phyloP scores from a whole-genome alignment of 805 yeast species.

The Starmera quercuum region DNA sequence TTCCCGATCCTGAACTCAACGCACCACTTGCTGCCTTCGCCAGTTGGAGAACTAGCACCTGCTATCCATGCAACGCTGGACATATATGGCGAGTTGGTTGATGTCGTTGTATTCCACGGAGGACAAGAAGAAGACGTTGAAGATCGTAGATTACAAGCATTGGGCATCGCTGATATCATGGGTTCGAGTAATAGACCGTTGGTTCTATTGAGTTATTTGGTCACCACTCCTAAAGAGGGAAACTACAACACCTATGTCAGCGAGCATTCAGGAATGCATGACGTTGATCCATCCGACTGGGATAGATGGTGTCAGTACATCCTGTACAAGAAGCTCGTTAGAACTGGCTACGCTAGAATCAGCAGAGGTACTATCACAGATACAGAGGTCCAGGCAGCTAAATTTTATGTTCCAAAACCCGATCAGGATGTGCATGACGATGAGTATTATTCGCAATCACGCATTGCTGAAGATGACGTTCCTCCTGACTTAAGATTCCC shows the following conservation, averaged over 20 bases:
- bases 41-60: slow-evolving; percentile 97
- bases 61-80: slow-evolving; percentile 95
- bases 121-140: slow-evolving; percentile 98
- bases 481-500: slow-evolving; percentile 71
- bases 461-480: slow-evolving; percentile 48
- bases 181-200: slow-evolving; percentile 77
- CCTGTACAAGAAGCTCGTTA: slow-evolving; percentile 74
- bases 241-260: slow-evolving; percentile 90
- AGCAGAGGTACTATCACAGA: slow-evolving; percentile 92
- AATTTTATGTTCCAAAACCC: slow-evolving; percentile 54
- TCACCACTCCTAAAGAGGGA: slow-evolving; percentile 80
- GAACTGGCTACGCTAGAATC: slow-evolving; percentile 91
- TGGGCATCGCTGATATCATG: slow-evolving; percentile 72
- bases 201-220: slow-evolving; percentile 82
- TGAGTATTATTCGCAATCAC: slow-evolving; percentile 44
- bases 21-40: slow-evolving; percentile 90
- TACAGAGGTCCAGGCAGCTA: slow-evolving; percentile 93
- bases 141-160: slow-evolving; percentile 83
- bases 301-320: slow-evolving; percentile 99
- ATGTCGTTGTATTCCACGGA: slow-evolving; percentile 93
- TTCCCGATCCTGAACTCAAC: slow-evolving; percentile 89
- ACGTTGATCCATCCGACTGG: slow-evolving; percentile 88
- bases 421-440: slow-evolving; percentile 25
- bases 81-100: slow-evolving; percentile 80
- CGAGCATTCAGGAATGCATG: slow-evolving; percentile 78